phyloP scores from a whole-genome alignment of 371 early-diverging fungal species.

The Mucor piriformis region DNA sequence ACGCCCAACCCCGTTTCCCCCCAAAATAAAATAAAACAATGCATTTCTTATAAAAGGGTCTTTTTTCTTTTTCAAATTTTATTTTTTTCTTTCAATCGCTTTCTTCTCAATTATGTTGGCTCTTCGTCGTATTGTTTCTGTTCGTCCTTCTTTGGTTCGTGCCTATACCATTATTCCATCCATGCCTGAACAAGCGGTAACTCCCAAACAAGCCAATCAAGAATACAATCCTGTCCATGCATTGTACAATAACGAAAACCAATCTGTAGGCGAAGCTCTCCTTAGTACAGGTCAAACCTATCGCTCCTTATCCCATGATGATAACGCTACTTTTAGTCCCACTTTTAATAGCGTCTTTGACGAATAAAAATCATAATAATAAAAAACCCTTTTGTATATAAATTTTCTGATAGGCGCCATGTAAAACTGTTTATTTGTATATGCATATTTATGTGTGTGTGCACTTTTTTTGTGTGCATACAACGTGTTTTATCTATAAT shows the following conservation, averaged over 20 bases:
- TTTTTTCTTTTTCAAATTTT: too few relatives aligned
- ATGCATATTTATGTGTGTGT: neutral
- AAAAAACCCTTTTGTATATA: neutral
- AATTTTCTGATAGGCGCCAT: too few relatives aligned
- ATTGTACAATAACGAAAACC: slow-evolving; percentile 25
- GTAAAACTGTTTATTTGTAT: too few relatives aligned
- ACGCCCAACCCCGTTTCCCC: too few relatives aligned
- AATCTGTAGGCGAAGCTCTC: slow-evolving; percentile 18
- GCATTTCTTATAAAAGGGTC: too few relatives aligned
- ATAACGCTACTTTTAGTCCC: slow-evolving; percentile 12
- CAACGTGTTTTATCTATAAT: neutral
- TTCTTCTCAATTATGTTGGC: neutral
- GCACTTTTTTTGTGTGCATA: too few relatives aligned
- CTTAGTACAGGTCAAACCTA: slow-evolving; percentile 3
- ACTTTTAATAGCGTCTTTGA: slow-evolving; percentile 25
- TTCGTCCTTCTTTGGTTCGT: slow-evolving; percentile 1
- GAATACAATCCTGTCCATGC: slow-evolving; percentile 16
- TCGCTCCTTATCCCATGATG: slow-evolving; percentile 11
- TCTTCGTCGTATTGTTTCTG: slow-evolving; percentile 1
- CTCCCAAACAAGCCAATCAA: neutral
- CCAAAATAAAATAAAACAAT: too few relatives aligned
- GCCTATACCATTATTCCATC: slow-evolving; percentile 8
- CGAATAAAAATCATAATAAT: slow-evolving; percentile 6
- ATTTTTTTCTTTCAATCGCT: neutral
- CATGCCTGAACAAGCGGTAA: neutral